A percentile compares a stretch with the other conserved stretches of the same genome.
phyloP scores from a whole-genome alignment of 495 filamentous ascomycete species.

The Podospora pseudocomata region DNA sequence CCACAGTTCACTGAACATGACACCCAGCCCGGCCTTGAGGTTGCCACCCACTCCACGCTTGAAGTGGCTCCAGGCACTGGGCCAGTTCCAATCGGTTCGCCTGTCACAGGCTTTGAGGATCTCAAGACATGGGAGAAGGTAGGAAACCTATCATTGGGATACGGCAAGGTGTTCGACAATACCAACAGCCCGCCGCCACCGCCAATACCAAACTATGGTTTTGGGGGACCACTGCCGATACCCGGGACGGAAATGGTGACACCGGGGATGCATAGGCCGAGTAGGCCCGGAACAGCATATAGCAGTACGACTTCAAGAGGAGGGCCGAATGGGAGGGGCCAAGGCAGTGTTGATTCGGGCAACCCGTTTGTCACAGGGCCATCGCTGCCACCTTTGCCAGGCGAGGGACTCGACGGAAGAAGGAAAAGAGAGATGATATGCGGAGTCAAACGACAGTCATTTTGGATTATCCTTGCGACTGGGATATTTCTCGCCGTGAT shows the following conservation, averaged over 20 bases:
- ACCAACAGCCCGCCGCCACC: not conserved
- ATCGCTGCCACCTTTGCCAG: conserved; percentile 9
- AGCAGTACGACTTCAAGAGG: not conserved
- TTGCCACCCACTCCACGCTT: conserved; percentile 13
- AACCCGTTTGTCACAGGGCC: not conserved
- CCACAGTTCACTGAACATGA: conserved; percentile 8
- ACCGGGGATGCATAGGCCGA: not conserved
- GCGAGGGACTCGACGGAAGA: not conserved
- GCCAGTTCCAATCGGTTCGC: not conserved
- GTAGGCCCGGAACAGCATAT: not conserved
- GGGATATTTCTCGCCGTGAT: conserved; percentile 11
- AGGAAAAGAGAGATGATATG: conserved; percentile 6
- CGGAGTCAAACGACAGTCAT: conserved; percentile 7
- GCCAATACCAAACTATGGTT: not conserved
- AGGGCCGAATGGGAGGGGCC: not conserved
- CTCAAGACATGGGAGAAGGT: conserved; percentile 1
- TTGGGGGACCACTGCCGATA: not conserved
- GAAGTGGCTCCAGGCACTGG: conserved; percentile 6
- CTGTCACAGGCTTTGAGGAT: not conserved
- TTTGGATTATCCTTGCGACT: conserved; percentile 10
- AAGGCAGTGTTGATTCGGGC: not conserved
- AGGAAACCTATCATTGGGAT: not conserved
- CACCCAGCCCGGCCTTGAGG: conserved; percentile 15
- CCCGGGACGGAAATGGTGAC: not conserved
- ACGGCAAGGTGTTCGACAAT: not conserved